Percentiles rank a stretch among this genome's conserved stretches.
Evolutionary conservation across 2,329 filamentous ascomycete genomes (phyloP).

Genomic region (Sporothrix dimorphospora): DNA sequence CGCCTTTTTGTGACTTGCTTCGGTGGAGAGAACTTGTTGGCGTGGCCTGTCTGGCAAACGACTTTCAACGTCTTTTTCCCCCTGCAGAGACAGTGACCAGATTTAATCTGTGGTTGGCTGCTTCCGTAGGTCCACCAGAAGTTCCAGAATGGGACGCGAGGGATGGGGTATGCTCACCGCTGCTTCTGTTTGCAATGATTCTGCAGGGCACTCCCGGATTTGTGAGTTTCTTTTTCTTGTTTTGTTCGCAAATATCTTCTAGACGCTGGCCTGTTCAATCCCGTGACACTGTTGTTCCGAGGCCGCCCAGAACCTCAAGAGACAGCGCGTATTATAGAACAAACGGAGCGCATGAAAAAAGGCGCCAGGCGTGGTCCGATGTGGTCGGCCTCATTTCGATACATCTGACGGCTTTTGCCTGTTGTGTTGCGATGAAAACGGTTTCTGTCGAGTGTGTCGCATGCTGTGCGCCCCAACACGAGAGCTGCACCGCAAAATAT

Average conservation of each 20-base stretch:
- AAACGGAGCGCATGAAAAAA: neutral
- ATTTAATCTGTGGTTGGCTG: neutral
- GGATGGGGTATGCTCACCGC: neutral
- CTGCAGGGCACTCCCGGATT: neutral
- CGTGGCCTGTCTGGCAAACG: too few species aligned
- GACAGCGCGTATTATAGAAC: too few species aligned
- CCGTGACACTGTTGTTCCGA: too few species aligned
- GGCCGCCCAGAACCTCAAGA: too few species aligned
- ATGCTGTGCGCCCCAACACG: constrained; percentile 4
- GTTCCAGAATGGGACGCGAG: neutral
- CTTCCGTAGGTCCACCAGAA: neutral
- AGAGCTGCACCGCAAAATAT: neutral
- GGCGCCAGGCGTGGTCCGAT: neutral
- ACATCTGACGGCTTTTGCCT: neutral
- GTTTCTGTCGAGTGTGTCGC: neutral
- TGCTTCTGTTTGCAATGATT: neutral
- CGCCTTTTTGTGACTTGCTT: neutral
- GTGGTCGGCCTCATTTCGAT: neutral
- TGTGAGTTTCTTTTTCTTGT: neutral
- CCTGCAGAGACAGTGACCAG: neutral
- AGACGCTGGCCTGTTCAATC: neutral
- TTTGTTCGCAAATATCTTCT: neutral
- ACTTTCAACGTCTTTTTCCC: neutral
- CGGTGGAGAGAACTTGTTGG: neutral
- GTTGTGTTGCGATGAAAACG: neutral